Evolutionary conservation across 495 filamentous ascomycete species (phyloP), one percentile per base, ranked within the genome.

Genomic region (Penicillium paradoxum): DNA sequence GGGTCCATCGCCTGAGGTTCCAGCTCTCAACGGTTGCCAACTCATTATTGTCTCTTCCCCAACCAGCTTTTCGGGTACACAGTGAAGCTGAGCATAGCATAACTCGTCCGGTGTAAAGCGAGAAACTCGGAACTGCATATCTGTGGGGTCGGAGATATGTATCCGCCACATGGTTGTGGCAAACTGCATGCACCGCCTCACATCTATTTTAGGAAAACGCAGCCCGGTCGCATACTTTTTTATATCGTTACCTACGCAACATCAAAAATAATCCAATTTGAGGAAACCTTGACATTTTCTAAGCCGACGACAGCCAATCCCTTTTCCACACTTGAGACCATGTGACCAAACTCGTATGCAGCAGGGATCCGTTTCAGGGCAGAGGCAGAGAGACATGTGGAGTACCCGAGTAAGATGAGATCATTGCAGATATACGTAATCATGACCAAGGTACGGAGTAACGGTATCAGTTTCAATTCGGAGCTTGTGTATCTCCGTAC

Each of bases 311-410:
- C 34, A 33, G 36, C 44, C 43, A 53, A 25, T 34, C 39, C 41
- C 51, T 45, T 14, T 48, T 40, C 36, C 51, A 33, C 47, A 30
- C 33, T 21, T 8, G 10, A 50, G 57, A 63, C 51, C 63, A 66
- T 58, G 63, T 66, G 63, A 66, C 57, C 45, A 45, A 61, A 56
- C 45, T 60, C 48, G 55, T 66, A 66, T 66, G 63, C 63, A 53
- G 63, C 57, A 60, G 56, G 58, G 56, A 51, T 62, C 18, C 11
- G 41, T 51, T 42, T 52, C 33, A 45, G 25, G 36, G 40, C 19
- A 45, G 29, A 36, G 44, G 43, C 41, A 47, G 44, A 41, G 11
- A 6, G 38, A 3, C 14, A 6, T 13, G 48, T 41, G 19, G 17
- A 36, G 19, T 6, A 25, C 40, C 27, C 24, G 44, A 56, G 62